These are phyloP conservation scores for Durio zibethinus DNA, from an alignment of 345 rosid species.

Conservation along the genomic window DNA sequence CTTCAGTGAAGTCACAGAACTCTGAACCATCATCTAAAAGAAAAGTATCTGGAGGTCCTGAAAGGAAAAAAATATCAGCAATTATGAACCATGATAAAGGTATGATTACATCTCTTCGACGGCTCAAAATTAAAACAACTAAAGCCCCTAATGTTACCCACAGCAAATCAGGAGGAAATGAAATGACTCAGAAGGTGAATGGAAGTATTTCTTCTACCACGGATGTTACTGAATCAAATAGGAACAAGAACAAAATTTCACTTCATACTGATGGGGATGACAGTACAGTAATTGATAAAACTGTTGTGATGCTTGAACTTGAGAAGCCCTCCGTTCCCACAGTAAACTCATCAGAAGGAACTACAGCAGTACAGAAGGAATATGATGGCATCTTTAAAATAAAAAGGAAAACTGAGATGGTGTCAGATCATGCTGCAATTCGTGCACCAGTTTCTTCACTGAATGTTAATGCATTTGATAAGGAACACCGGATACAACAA, in stretches of 20 bases:
- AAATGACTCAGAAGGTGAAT: conserved; percentile 27
- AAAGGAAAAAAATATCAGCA: conserved; percentile 73
- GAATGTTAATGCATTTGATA: conserved; percentile 31
- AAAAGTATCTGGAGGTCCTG: conserved; percentile 47
- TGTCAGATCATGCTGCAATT: conserved; percentile 31
- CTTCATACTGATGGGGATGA: conserved; percentile 51
- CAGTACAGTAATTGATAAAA: conserved; percentile 59
- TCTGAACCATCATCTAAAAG: conserved; percentile 37
- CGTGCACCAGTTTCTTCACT: conserved; percentile 31
- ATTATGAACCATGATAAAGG: conserved; percentile 73
- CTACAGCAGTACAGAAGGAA: conserved; percentile 26
- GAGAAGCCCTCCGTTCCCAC: conserved; percentile 45
- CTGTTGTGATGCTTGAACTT: conserved; percentile 59
- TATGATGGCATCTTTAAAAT: conserved; percentile 12
- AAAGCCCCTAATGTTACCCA: conserved; percentile 36
- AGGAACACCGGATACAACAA: conserved; percentile 27
- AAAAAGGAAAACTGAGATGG: conserved; percentile 28
- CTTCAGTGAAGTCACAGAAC: conserved; percentile 50
- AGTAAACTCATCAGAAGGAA: conserved; percentile 33
- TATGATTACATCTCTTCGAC: conserved; percentile 77
- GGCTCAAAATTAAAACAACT: conserved; percentile 54
- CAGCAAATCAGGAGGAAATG: conserved; percentile 36
- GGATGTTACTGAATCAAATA: conserved; percentile 31
- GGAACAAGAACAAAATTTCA: conserved; percentile 31
- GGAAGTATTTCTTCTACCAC: conserved; percentile 30